Conservation (phyloP, 768 basidiomycete species). For the Calocera viscosa region DNA sequence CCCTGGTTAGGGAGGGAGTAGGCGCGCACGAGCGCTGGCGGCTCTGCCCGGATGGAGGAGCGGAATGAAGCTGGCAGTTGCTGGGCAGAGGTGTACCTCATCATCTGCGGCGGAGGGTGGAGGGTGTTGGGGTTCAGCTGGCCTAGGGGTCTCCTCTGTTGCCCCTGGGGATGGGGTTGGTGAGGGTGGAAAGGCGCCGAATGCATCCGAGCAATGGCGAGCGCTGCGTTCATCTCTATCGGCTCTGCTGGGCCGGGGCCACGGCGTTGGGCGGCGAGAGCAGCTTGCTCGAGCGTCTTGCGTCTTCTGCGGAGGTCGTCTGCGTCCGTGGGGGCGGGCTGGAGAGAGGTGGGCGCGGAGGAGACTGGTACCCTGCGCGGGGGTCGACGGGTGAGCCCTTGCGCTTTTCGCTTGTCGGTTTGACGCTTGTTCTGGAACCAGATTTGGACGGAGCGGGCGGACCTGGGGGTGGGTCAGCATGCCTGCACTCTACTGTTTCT, state of each 20-base stretch:
- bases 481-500: no score
- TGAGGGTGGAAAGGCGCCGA: neutral
- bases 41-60: neutral
- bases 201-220: neutral
- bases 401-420: neutral
- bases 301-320: neutral
- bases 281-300: neutral
- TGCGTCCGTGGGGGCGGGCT: neutral
- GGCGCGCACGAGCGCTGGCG: neutral
- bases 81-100: neutral
- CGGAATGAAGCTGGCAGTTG: neutral
- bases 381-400: conserved; percentile 20
- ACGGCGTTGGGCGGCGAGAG: neutral
- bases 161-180: neutral
- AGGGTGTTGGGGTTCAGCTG: neutral
- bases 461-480: neutral
- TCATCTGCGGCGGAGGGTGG: neutral
- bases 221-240: neutral
- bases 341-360: neutral
- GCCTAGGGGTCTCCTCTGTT: neutral
- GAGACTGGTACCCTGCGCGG: neutral
- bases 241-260: neutral
- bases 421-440: conserved; percentile 10
- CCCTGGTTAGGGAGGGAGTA: neutral
- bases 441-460: neutral